Evolutionary conservation across 2,329 filamentous ascomycete genomes (phyloP), one percentile per base, ranked within the genome.

Genomic region (Fusarium sp.): DNA sequence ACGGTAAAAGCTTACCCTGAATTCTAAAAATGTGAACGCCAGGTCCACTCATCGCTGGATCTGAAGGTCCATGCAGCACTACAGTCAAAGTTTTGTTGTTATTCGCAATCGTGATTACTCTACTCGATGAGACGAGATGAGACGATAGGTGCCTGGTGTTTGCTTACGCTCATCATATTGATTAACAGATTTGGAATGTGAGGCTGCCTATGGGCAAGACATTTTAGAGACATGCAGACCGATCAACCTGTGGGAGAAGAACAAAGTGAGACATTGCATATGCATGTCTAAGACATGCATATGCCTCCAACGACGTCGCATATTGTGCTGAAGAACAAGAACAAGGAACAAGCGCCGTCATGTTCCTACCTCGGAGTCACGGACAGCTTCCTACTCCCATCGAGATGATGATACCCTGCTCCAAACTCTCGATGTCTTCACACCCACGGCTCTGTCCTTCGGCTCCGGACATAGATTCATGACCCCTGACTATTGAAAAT

Each of bases 211-310:
- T 71, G 69, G 63, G 50, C 59, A 72, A 77, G 78, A 79, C 76
- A 77, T 73, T 67, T 66, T 63, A 75, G 69, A 77, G 71, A 76
- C 76, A 75, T 64, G 63, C 68, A 69, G 52, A 46, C 47, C 63
- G 76, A 81, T 81, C 69, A 79, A 50, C 81, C 82, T 82, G 75
- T 83, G 78, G 79, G 81, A 81, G 78, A 67, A 66, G 54, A 70
- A 58, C 57, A 70, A 66, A 80, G 76, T 80, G 76, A 83, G 82
- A 84, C 82, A 83, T 79, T 75, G 72, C 74, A 72, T 67, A 74
- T 77, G 79, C 75, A 80, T 79, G 79, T 81, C 80, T 71, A 2
- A 75, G 82, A 82, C 81, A 80, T 78, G 74, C 78, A 80, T 75
- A 71, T 71, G 50, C 56, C 64, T 56, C 62, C 72, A 75, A 77